Evolutionary conservation across 1,284 basidiomycete genomes (phyloP).

Genomic region (Leccinum cinnamomeum): DNA sequence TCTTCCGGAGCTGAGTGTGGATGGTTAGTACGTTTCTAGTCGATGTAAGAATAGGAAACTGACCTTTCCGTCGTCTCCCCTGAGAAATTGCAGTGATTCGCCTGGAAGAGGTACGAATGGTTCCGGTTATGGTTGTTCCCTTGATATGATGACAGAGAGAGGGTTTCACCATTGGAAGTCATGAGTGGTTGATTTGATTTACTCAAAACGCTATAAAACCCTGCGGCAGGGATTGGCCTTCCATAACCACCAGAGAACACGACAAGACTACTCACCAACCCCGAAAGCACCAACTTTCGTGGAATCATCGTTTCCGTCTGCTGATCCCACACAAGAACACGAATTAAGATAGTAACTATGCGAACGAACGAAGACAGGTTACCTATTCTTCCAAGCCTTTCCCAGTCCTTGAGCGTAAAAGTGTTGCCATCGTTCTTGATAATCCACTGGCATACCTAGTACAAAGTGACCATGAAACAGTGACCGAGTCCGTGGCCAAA

Average conservation of each 20-base stretch:
- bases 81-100: conserved; percentile 63
- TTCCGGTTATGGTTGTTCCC: not conserved
- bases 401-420: conserved; percentile 84
- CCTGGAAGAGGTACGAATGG: conserved; percentile 6
- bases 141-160: not conserved
- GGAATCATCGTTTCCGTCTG: conserved; percentile 79
- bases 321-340: conserved; percentile 37
- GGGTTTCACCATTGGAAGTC: conserved; percentile 65
- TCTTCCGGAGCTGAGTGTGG: conserved; percentile 4
- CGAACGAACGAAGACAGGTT: not conserved
- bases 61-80: conserved; percentile 53
- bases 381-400: conserved; percentile 84
- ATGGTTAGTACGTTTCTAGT: conserved; percentile 30
- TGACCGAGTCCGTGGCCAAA: not conserved
- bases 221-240: conserved; percentile 34
- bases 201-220: conserved; percentile 81
- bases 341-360: not conserved
- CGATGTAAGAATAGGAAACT: conserved; percentile 29
- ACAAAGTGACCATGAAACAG: not conserved
- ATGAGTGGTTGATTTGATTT: conserved; percentile 91
- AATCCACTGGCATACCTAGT: conserved; percentile 55
- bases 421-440: conserved; percentile 86
- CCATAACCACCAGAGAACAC: not conserved
- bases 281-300: conserved; percentile 87
- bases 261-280: conserved; percentile 53